Conservation (phyloP, 805 yeast genomes). For the Saturnispora zaruensis region DNA sequence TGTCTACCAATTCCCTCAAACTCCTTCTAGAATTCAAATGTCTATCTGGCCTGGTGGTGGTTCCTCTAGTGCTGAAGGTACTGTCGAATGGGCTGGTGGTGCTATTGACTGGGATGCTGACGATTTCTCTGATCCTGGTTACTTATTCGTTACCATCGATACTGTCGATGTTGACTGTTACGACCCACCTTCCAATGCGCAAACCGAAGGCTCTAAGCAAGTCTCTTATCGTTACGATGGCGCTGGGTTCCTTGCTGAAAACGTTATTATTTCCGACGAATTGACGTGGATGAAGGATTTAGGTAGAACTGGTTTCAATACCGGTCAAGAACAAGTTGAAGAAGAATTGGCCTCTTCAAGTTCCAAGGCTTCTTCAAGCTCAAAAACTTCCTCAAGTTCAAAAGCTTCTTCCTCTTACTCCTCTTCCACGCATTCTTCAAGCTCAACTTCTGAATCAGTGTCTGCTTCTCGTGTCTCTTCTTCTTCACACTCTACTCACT, state of each 20-base stretch:
- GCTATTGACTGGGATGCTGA: conserved; percentile 68
- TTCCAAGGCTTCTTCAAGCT: neutral
- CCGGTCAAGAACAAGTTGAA: conserved; percentile 30
- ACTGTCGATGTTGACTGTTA: conserved; percentile 58
- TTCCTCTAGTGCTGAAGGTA: conserved; percentile 45
- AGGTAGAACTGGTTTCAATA: conserved; percentile 63
- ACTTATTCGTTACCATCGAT: conserved; percentile 60
- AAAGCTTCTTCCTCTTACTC: conserved; percentile 2
- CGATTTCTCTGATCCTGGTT: conserved; percentile 72
- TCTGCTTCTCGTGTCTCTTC: conserved; percentile 1
- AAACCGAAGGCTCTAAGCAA: conserved; percentile 32
- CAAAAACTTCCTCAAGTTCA: conserved; percentile 5
- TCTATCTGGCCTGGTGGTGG: conserved; percentile 85
- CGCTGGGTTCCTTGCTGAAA: conserved; percentile 38
- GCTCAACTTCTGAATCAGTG: neutral
- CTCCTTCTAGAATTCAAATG: conserved; percentile 64
- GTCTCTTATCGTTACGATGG: conserved; percentile 46
- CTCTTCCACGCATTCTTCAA: neutral
- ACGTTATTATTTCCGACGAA: conserved; percentile 54
- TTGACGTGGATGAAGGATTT: conserved; percentile 48
- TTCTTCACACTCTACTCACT: neutral
- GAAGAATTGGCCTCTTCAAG: conserved; percentile 20
- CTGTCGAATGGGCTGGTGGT: conserved; percentile 86
- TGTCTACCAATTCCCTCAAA: conserved; percentile 54
- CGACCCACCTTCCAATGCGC: conserved; percentile 56